These are phyloP conservation scores for Daphne laureola DNA, from an alignment of 441 rosid species.

Conservation along the genomic window DNA sequence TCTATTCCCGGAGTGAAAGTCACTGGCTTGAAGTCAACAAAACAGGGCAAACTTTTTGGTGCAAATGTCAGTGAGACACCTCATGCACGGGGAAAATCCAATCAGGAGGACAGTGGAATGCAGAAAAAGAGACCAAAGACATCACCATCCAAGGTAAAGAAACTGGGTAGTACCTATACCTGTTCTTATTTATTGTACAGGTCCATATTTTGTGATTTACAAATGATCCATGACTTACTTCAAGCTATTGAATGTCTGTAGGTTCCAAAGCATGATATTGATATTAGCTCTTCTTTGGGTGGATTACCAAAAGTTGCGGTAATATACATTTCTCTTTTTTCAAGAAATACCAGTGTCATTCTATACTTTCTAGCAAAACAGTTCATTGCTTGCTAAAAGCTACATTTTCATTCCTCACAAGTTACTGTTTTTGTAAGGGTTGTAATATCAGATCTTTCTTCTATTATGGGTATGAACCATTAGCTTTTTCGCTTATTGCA, in stretches of 20 bases:
- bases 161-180: constrained; percentile 11
- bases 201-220: constrained; percentile 4
- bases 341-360: constrained; percentile 6
- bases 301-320: constrained; percentile 55
- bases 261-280: constrained; percentile 49
- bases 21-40: constrained; percentile 28
- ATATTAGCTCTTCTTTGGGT: constrained; percentile 27
- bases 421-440: no score
- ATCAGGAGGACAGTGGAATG: constrained; percentile 31
- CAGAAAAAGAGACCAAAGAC: constrained; percentile 54
- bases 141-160: constrained; percentile 50
- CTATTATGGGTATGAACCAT: no score
- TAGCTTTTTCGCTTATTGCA: no score
- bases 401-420: no score
- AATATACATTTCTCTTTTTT: constrained; percentile 17
- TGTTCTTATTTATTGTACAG: not conserved
- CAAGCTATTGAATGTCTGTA: constrained; percentile 23
- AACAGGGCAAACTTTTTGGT: constrained; percentile 28
- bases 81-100: constrained; percentile 38
- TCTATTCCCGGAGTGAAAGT: constrained; percentile 39
- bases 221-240: constrained; percentile 1
- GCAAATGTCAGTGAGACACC: constrained; percentile 26
- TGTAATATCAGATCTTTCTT: no score
- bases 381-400: not conserved
- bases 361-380: constrained; percentile 1